phyloP scores from a whole-genome alignment of 345 rosid species.

The Triadica sebifera region DNA sequence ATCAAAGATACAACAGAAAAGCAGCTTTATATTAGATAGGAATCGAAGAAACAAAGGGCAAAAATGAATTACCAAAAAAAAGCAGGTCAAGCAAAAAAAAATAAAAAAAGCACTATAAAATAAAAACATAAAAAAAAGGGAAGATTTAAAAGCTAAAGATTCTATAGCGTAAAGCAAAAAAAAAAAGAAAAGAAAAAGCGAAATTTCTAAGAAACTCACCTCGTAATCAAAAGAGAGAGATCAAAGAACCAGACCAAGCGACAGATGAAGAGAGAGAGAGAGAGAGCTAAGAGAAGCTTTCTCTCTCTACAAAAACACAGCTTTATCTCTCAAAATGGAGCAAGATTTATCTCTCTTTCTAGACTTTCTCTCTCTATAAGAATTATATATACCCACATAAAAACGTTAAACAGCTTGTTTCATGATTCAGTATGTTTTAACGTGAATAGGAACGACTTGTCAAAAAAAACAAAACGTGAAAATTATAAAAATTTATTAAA shows the following conservation, averaged over 20 bases:
- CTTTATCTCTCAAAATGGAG: constrained; percentile 24
- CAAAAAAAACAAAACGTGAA: too few species aligned
- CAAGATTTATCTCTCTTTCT: constrained; percentile 13
- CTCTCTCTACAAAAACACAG: constrained; percentile 15
- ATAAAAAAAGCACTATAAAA: constrained; percentile 2
- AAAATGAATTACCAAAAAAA: constrained; percentile 20
- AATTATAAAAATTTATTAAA: too few species aligned
- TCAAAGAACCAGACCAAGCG: constrained; percentile 28
- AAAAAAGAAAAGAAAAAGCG: constrained; percentile 16
- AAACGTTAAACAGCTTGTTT: constrained; percentile 25
- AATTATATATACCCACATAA: constrained; percentile 22
- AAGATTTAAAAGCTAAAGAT: constrained; percentile 38
- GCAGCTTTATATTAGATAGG: constrained; percentile 40
- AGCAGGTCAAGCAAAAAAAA: constrained; percentile 13
- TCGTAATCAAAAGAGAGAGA: constrained; percentile 27
- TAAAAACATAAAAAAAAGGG: constrained; percentile 5
- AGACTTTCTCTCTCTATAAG: constrained; percentile 18
- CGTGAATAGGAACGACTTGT: too few species aligned
- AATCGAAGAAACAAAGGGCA: constrained; percentile 29
- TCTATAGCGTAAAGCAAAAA: constrained; percentile 32
- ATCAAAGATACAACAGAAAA: constrained; percentile 32
- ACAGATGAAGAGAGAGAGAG: constrained; percentile 18
- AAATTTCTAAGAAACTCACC: constrained; percentile 43
- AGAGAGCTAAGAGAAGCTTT: constrained; percentile 24
- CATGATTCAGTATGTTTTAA: too few species aligned